phyloP scores from a whole-genome alignment of 768 basidiomycete species.

The Tremella mesenterica region DNA sequence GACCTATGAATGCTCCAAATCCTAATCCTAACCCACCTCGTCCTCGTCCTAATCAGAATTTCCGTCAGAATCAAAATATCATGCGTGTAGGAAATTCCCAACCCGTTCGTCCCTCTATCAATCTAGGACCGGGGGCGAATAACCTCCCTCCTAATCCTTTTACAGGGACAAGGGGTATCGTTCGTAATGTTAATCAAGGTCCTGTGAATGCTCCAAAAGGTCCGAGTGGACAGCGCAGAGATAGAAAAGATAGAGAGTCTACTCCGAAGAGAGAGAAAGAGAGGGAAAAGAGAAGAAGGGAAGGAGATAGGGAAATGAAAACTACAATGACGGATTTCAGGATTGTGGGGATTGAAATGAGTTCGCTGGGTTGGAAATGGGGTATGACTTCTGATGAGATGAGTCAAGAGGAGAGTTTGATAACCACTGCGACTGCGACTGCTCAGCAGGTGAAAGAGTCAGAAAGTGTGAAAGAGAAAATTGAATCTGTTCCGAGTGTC shows the following conservation, averaged over 20 bases:
- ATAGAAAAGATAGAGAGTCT: neutral
- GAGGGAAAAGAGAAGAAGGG: slow-evolving; percentile 14
- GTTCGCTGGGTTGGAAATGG: slow-evolving; percentile 79
- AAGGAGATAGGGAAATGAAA: slow-evolving; percentile 46
- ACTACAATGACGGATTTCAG: slow-evolving; percentile 97
- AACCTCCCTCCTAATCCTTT: no score
- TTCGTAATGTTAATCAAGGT: slow-evolving; percentile 8
- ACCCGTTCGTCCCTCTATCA: slow-evolving; percentile 26
- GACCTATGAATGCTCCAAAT: no score
- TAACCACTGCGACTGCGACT: neutral
- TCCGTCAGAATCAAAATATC: no score
- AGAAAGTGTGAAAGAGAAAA: neutral
- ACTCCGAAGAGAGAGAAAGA: slow-evolving; percentile 12
- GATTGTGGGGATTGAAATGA: slow-evolving; percentile 81
- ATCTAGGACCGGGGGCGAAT: slow-evolving; percentile 29
- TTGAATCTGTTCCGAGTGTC: neutral
- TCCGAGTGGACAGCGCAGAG: slow-evolving; percentile 8
- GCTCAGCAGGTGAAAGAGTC: neutral
- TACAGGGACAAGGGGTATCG: slow-evolving; percentile 5
- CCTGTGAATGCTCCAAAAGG: slow-evolving; percentile 10
- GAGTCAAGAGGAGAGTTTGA: no score
- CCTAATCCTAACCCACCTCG: no score
- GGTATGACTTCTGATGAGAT: slow-evolving; percentile 47
- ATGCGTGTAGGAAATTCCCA: no score
- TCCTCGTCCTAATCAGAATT: no score